Base-by-base conservation (phyloP, 2,329 filamentous ascomycete genomes). In the Penicillium sclerotigenum region DNA sequence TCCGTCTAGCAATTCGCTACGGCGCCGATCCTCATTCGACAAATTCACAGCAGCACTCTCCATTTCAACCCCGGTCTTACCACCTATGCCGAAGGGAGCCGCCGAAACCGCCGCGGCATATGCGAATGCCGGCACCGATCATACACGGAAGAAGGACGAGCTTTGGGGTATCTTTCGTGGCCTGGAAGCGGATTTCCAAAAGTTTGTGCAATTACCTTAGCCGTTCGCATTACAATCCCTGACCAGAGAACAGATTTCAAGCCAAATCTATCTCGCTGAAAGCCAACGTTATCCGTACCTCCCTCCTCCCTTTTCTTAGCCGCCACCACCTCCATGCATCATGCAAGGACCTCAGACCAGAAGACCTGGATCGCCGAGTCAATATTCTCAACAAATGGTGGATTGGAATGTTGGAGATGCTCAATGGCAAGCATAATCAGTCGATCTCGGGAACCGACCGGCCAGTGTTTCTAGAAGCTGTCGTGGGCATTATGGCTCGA, bases 311-410 rank as follows among this genome's bases (percentile, higher is more conserved):
- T 0, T 96, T 96, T 65, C 76, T 97, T 41, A 82, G 85, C 55
- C 86, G 83, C 49, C 87, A 91, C 65, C 82, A 83, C 57, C 77
- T 82, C 33, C 87, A 93, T 66, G 76, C 83, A 1, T 90, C 89
- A 9, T 87, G 84, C 65, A 79, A 79, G 60, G 77, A 72, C 16
- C 78, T 96, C 43, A 79, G 83, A n/a, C 81, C 90, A 2, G 90
- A 96, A 75, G 90, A 96, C 69, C 75, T 96, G 42, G 91, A 97
- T 66, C 83, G 88, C 34, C 83, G 92, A 57, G 83, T 88, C 2
- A 86, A 85, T 42, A 90, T 95, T 46, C 76, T 96, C 56, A 90
- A 94, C 71, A 92, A 90, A 69, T 97, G 92, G 92, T 97, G 92
- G 92, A 87, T 81, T 41, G 87, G 84, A 1, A 78, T 96, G 37